phyloP scores from a whole-genome alignment of 306 rosid genomes.

The Dryas drummondii region DNA sequence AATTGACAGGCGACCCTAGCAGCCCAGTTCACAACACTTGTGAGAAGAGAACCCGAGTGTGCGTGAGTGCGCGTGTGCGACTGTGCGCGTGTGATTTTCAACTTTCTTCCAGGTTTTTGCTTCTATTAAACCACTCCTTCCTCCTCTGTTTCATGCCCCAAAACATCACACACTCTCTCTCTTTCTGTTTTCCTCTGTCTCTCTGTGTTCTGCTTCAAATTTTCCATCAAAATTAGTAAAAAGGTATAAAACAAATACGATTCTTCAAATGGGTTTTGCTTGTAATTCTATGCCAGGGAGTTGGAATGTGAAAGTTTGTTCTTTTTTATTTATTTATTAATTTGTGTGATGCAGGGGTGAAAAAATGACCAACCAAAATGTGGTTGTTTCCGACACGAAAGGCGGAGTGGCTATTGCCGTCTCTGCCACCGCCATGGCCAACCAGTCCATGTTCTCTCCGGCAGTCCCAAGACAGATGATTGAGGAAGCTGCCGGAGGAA shows the following conservation, averaged over 20 bases:
- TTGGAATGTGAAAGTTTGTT: neutral
- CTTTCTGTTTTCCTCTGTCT: conserved; percentile 23
- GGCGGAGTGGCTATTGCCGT: conserved; percentile 41
- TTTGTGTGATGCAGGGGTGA: conserved; percentile 7
- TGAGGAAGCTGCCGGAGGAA: conserved; percentile 43
- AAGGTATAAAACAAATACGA: neutral
- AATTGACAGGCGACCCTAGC: conserved; percentile 43
- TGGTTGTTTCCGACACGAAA: conserved; percentile 42
- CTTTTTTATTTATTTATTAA: neutral
- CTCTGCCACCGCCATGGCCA: conserved; percentile 31
- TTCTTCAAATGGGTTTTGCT: conserved; percentile 2
- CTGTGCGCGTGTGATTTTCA: conserved; percentile 8
- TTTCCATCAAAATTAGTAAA: too few species aligned
- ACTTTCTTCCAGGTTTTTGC: neutral
- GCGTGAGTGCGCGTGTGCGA: conserved; percentile 32
- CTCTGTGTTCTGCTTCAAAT: neutral
- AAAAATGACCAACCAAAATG: conserved; percentile 73
- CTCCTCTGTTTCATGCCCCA: conserved; percentile 1
- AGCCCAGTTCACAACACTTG: conserved; percentile 7
- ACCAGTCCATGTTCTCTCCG: conserved; percentile 31
- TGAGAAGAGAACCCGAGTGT: conserved; percentile 18
- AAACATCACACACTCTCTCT: conserved; percentile 20
- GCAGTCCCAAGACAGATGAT: conserved; percentile 36
- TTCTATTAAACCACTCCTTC: conserved; percentile 39
- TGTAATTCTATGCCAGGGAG: neutral